Evolutionary conservation across 345 rosid species (phyloP), one percentile per base, ranked within the genome.

Genomic region (Reutealis trisperma): DNA sequence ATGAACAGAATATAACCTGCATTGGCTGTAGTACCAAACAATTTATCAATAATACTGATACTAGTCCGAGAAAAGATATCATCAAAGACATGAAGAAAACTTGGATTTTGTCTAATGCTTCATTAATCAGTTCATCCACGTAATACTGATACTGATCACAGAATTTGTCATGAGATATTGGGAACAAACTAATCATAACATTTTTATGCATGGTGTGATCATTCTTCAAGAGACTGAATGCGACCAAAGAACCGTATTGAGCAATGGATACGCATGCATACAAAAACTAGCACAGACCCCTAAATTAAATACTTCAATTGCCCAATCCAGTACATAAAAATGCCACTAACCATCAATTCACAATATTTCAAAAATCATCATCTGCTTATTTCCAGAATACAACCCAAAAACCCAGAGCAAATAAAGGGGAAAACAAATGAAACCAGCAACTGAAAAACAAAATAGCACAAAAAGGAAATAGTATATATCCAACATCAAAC

Each of bases 1-100:
- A 86, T 34, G 77, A 91, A 74, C 25, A 89, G 79, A 74, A 82
- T 16, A 85, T 81, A 67, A 80, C 86, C 97, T 91, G 88, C 71
- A 74, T 80, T 52, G 22, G 44, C 25, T 42, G 65, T 49, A 49
- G 71, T 16, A 68, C 60, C 59, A 63, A 60, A 80, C 27, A 49
- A 68, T 57, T 52, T 16, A 24, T 58, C 64, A 64, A 67, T 71
- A 6, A 12, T 1, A 61, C 54, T 71, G 6, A 12, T 1, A 55
- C 54, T 34, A 54, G 45, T 44, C 37, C 6, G 37, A 21, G 14
- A 67, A 30, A 3, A 22, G 67, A 16, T 18, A 59, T 2, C 22
- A 52, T 9, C 72, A 51, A 27, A 76, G 16, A 54, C 15, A 18
- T 65, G 13, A 49, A 64, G n/a, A 49, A 41, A 74, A 2, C 22